Base-by-base conservation (phyloP, 2,329 filamentous ascomycete species). In the Knufia petricola region DNA sequence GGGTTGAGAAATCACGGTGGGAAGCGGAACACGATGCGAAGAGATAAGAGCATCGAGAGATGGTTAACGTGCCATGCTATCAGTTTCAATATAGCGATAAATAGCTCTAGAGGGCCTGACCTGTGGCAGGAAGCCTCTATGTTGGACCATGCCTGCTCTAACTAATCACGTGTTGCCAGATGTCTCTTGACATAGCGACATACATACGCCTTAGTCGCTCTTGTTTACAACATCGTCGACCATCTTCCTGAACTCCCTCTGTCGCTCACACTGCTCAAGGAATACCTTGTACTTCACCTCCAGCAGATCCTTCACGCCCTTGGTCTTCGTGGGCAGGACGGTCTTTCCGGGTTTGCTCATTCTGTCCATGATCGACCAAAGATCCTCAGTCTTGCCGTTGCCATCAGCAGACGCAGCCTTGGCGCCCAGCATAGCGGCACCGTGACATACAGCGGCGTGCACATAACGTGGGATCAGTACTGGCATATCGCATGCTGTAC, bases 361-460 rank as follows among this genome's bases (percentile, higher is more conserved):
- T 49, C 88, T 80, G 66, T 94, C 87, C 92, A 98, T 98, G 64
- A 98, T 95, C 58, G 81, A 79, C 92, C 92, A 98, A 53, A 98
- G 72, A 34, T 84, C 79, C 70, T 95, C 89, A 0, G 85, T 89
- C 60, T 83, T 82, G 38, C 87, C 86, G 8, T 85, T 76, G 32
- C 76, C 75, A 60, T 85, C 82, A 26, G 84, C 84, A 59, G 84
- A 92, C 4, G 90, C 92, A n/a, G 92, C 92, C 69, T 96, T 96
- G 50, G 88, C 92, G 32, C 92, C 92, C 20, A 98, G 76, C 90
- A 98, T 98, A 50, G 92, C 92, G 6, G 92, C 92, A n/a, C 92
- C 92, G 63, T 96, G 89, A 21, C 95, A 90, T 4, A 98, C 92
- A 4, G 92, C 92, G 1, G 90, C 90, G 63, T 95, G 86, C 51